These are phyloP conservation scores for Kitagawia praeruptora DNA, from an alignment of 129 eudicot genomes.

Conservation along the genomic window DNA sequence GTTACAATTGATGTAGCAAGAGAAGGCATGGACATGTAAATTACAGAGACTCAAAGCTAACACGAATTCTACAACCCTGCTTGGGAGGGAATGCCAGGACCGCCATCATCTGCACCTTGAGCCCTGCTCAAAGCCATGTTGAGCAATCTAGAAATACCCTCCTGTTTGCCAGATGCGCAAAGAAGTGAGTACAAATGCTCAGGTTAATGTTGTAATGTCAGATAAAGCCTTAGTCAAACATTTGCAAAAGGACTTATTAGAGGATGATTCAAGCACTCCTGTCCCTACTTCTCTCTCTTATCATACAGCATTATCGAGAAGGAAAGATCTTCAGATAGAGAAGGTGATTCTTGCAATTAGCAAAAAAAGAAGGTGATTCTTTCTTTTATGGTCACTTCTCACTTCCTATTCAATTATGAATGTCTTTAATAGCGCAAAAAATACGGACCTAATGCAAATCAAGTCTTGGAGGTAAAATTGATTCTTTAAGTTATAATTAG, in stretches of 20 bases:
- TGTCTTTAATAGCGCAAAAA: neutral
- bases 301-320: constrained; percentile 54
- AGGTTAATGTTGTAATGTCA: constrained; percentile 97
- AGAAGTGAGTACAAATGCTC: constrained; percentile 91
- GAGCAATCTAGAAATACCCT: constrained; percentile 95
- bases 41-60: constrained; percentile 92
- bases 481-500: neutral
- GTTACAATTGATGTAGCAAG: constrained; percentile 48
- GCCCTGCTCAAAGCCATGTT: constrained; percentile 90
- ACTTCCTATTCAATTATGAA: neutral
- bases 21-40: constrained; percentile 92
- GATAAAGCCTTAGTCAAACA: constrained; percentile 98
- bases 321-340: constrained; percentile 89
- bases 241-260: constrained; percentile 87
- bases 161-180: constrained; percentile 90
- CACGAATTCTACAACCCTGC: constrained; percentile 90
- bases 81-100: constrained; percentile 99
- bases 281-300: constrained; percentile 50
- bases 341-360: constrained; percentile 62
- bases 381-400: neutral
- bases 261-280: constrained; percentile 74
- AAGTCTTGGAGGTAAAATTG: neutral
- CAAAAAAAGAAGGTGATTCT: constrained; percentile 66
- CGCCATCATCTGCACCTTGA: constrained; percentile 84
- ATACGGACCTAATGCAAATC: neutral